These are phyloP conservation scores for Tephrocybe sp. DNA, from an alignment of 768 basidiomycete species.

Conservation along the genomic window DNA sequence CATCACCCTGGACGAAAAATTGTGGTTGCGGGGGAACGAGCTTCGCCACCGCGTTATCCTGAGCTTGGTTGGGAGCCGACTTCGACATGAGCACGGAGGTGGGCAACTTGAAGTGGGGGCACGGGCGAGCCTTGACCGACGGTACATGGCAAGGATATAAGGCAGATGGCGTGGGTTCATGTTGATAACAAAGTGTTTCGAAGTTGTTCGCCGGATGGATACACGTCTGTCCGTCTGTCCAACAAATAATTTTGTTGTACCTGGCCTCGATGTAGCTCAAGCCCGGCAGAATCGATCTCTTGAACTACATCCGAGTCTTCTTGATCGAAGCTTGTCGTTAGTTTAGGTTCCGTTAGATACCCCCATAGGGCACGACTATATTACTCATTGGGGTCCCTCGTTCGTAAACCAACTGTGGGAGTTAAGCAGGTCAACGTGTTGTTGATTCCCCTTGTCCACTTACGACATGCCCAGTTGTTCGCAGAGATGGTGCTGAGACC, in stretches of 20 bases:
- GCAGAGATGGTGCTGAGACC: conserved; percentile 1
- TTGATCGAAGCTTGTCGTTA: conserved; percentile 15
- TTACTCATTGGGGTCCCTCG: not conserved
- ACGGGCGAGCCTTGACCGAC: conserved; percentile 14
- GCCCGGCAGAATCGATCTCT: conserved; percentile 25
- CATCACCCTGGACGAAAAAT: conserved; percentile 29
- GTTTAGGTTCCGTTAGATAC: conserved; percentile 15
- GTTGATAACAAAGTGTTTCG: conserved; percentile 20
- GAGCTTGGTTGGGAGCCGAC: conserved; percentile 19
- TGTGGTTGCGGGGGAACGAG: conserved; percentile 32
- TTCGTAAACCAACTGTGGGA: conserved; percentile 1
- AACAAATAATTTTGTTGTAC: conserved; percentile 26
- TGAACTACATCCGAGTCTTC: conserved; percentile 22
- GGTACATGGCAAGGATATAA: conserved; percentile 29
- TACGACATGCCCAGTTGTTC: not conserved
- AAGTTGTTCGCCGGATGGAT: conserved; percentile 21
- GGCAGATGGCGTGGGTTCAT: conserved; percentile 19
- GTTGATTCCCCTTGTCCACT: not conserved
- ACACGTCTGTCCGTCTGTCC: conserved; percentile 20
- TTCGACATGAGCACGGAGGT: conserved; percentile 16
- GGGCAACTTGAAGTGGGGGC: conserved; percentile 3
- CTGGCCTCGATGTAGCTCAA: conserved; percentile 24
- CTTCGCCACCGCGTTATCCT: conserved; percentile 24
- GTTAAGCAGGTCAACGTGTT: conserved; percentile 1
- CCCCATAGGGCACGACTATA: conserved; percentile 4